phyloP scores from a whole-genome alignment of 495 filamentous ascomycete species.

The Penicillium nucicola region DNA sequence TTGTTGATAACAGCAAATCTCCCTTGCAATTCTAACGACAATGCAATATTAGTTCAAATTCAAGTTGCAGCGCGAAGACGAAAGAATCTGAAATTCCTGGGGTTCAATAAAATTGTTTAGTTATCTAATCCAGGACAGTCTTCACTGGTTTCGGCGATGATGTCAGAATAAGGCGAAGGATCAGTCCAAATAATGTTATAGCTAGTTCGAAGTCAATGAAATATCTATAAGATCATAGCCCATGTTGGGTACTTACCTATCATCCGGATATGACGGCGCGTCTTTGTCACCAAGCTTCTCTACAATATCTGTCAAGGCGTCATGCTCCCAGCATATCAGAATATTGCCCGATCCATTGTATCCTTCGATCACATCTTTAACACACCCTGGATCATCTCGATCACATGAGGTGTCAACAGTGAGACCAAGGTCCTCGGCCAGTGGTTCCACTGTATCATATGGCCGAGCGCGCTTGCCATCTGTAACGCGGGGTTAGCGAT shows the following conservation, averaged over 20 bases:
- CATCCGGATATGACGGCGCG: constrained; percentile 34
- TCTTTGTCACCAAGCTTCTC: constrained; percentile 40
- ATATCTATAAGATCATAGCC: too few species aligned
- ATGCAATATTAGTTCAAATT: too few species aligned
- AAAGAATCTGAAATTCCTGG: too few species aligned
- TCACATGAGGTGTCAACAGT: constrained; percentile 48
- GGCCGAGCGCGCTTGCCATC: constrained; percentile 49
- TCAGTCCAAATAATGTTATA: constrained; percentile 28
- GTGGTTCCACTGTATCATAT: constrained; percentile 49
- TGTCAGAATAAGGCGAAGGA: constrained; percentile 18
- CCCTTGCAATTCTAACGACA: too few species aligned
- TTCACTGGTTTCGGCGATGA: constrained; percentile 16
- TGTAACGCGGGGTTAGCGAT: constrained; percentile 8
- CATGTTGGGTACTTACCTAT: constrained; percentile 18
- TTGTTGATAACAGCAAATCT: too few species aligned
- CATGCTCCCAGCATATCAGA: constrained; percentile 58
- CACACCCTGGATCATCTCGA: constrained; percentile 46
- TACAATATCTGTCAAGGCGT: constrained; percentile 43
- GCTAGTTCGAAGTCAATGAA: constrained; percentile 8
- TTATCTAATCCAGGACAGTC: constrained; percentile 23
- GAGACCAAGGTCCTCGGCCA: constrained; percentile 49
- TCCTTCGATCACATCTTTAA: constrained; percentile 39
- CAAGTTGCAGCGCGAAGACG: too few species aligned
- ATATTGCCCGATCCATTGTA: constrained; percentile 51
- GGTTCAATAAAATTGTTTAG: neutral